Evolutionary conservation across 768 basidiomycete species (phyloP).

Genomic region (Panellus pusillus): DNA sequence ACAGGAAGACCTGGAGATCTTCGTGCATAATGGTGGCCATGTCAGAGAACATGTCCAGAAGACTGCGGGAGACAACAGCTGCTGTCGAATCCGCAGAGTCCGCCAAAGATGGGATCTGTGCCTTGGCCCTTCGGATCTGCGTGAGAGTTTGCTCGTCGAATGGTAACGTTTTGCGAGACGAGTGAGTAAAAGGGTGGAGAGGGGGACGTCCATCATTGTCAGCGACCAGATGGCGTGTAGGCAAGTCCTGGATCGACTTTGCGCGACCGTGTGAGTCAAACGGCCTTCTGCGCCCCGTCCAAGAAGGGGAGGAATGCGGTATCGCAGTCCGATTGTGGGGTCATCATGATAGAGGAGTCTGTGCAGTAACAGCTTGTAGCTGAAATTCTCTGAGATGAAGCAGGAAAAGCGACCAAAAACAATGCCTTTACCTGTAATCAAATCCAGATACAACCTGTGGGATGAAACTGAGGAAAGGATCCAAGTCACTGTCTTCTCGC

Average conservation of each 20-base stretch:
- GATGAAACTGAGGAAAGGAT: conserved; percentile 36
- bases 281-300: conserved; percentile 30
- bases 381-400: conserved; percentile 6
- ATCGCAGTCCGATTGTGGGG: conserved; percentile 30
- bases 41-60: conserved; percentile 36
- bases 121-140: conserved; percentile 25
- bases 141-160: conserved; percentile 38
- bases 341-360: conserved; percentile 32
- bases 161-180: conserved; percentile 24
- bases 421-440: conserved; percentile 26
- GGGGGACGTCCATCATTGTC: conserved; percentile 40
- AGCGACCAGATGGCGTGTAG: conserved; percentile 42
- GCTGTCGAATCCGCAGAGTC: conserved; percentile 31
- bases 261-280: conserved; percentile 24
- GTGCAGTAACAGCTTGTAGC: conserved; percentile 37
- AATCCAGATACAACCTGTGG: conserved; percentile 35
- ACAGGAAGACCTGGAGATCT: conserved; percentile 22
- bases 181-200: conserved; percentile 7
- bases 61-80: conserved; percentile 31
- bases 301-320: conserved; percentile 37
- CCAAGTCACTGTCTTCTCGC: conserved; percentile 35
- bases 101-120: conserved; percentile 26
- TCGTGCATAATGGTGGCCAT: conserved; percentile 25
- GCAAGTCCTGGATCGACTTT: conserved; percentile 35
- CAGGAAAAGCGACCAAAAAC: too few relatives aligned